phyloP scores from a whole-genome alignment of 306 rosid genomes.

The Dalbergia cochinchinensis region DNA sequence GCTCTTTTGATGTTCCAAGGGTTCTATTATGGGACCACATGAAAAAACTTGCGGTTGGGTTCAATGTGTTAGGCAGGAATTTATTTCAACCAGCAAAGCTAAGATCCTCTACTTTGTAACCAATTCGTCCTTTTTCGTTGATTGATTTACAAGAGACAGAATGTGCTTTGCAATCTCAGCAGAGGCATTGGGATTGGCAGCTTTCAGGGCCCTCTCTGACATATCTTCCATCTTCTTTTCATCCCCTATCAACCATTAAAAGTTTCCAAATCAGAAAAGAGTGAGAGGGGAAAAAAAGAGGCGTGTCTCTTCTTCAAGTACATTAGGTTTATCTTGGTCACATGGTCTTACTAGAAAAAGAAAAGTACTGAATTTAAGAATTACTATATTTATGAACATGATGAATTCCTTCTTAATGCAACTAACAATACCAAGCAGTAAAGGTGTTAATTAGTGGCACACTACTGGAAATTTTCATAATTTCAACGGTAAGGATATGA shows the following conservation, averaged over 20 bases:
- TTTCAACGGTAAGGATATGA: not conserved
- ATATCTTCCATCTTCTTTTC: conserved; percentile 70
- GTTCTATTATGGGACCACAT: conserved; percentile 11
- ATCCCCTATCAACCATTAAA: conserved; percentile 55
- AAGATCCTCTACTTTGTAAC: conserved; percentile 23
- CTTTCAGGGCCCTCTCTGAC: conserved; percentile 80
- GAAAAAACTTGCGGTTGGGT: not conserved
- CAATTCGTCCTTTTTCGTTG: conserved; percentile 45
- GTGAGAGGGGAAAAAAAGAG: not conserved
- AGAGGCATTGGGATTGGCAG: conserved; percentile 71
- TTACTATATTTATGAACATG: not conserved
- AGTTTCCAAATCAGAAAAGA: conserved; percentile 12
- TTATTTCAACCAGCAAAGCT: conserved; percentile 7
- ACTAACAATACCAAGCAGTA: not conserved
- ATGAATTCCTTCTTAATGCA: not conserved
- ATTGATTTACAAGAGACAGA: conserved; percentile 56
- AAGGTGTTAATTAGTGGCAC: not conserved
- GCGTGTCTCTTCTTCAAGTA: conserved; percentile 13
- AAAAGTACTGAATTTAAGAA: not conserved
- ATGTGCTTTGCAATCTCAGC: conserved; percentile 67
- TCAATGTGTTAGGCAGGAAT: not conserved
- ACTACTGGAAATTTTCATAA: not conserved
- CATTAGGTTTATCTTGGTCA: not conserved
- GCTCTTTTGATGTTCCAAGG: not conserved
- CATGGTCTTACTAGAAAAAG: not conserved